Evolutionary conservation across 768 basidiomycete species (phyloP), one percentile per base, ranked within the genome.

Genomic region (Hydnum rufescens): DNA sequence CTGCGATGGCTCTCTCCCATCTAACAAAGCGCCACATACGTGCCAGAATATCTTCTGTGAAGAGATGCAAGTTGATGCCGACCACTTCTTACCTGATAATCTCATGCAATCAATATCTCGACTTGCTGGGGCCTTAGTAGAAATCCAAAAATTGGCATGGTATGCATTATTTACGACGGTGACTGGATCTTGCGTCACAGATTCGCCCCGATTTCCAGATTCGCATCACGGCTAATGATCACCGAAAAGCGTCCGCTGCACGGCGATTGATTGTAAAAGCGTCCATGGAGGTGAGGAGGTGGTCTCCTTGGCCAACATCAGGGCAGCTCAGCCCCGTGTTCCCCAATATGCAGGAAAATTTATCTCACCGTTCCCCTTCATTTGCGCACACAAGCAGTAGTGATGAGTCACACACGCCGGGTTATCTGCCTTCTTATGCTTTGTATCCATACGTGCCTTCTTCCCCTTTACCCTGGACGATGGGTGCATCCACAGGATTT

Each of bases 321-420:
- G n/a, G n/a, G n/a, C n/a, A n/a, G n/a, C n/a, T n/a, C n/a, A n/a
- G n/a, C n/a, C n/a, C n/a, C n/a, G n/a, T n/a, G n/a, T n/a, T 30
- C 26, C 25, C 26, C 49, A 6, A 28, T 50, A 16, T 31, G 16
- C 6, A 32, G 49, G 23, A 50, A 28, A 8, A 6, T 5, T 6
- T 30, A 50, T 5, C 32, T 6, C 16, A 16, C 16, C 6, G 25
- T 50, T 30, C 26, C 25, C 31, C 23, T 5, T 30, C 32, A 30
- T 28, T 50, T 28, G 44, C 49, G 29, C 49, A 50, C 49, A 50
- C 23, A 16, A 32, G 28, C 49, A 34, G n/a, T n/a, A n/a, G n/a
- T n/a, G n/a, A n/a, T n/a, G 49, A 30, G 30, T 18, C 6, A 28
- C 16, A 34, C 6, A 28, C 28, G 16, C 49, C 26, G 26, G 28